Evolutionary conservation across 495 filamentous ascomycete species (phyloP), one percentile per base, ranked within the genome.

Genomic region (Penicillium turbatum): DNA sequence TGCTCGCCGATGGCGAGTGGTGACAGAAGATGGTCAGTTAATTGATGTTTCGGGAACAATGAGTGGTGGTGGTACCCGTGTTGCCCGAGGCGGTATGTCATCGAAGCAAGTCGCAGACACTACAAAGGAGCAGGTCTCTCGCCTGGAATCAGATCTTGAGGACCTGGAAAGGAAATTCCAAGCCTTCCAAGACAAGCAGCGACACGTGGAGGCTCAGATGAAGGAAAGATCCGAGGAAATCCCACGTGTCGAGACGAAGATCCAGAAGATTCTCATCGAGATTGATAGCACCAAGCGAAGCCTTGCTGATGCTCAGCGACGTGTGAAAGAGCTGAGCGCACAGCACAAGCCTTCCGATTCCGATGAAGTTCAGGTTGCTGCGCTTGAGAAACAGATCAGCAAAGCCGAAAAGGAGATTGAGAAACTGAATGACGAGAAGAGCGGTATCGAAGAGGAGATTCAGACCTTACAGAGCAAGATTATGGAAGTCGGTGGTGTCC

Each of bases 31-130:
- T 60, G 93, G 93, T 16, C 90, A 96, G 63, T 80, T 98, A 42
- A 97, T 98, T 53, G 93, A 98, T 70, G 92, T 90, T 59, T 95
- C 90, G 2, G 93, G 93, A 73, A 97, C 93, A 8, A 97, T 98
- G 95, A 95, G 88, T 56, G 93, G 93, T 74, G 93, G 93, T 77
- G 93, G 93, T 37, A 90, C 79, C 32, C 89, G 86, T 32, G 86
- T 91, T 34, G 89, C 92, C 51, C 87, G 84, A 54, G 95, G 95
- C 2, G 82, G 86, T 42, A 98, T 98, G 93, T 97, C 92, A 2
- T 92, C 89, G 11, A 97, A 96, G 69, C 86, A 95, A 37, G 87
- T 87, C 10, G 82, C 89, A 6, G 88, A 95, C 38, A 87, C 82
- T 16, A 84, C 84, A 35, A 90, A 89, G 66, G 93, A 97, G 47